phyloP scores from a whole-genome alignment of 2,329 filamentous ascomycete species.

The Dactylellina haptotyla region DNA sequence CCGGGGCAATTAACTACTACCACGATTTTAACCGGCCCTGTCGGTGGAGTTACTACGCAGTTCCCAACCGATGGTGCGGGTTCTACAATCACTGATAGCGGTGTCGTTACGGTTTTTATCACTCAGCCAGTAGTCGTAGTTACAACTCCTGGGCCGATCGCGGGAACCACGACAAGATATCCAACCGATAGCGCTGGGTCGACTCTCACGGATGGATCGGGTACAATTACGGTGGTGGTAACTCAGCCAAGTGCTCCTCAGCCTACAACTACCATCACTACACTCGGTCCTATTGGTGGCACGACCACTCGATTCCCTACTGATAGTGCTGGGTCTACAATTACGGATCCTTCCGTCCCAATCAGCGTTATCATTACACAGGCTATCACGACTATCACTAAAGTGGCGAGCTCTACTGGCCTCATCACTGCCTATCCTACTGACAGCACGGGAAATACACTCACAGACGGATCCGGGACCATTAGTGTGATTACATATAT shows the following conservation, averaged over 20 bases:
- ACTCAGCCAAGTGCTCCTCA: not conserved
- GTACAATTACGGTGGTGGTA: not conserved
- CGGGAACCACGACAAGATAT: not conserved
- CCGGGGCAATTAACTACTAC: too few species aligned
- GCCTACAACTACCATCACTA: not conserved
- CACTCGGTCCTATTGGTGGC: not conserved
- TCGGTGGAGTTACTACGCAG: not conserved
- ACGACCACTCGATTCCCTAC: too few species aligned
- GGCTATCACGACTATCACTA: too few species aligned
- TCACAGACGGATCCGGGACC: not conserved
- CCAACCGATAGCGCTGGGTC: not conserved
- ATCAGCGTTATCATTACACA: too few species aligned
- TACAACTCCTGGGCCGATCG: not conserved
- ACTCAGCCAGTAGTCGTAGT: conserved; percentile 1
- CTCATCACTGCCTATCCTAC: not conserved
- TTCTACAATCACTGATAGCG: not conserved
- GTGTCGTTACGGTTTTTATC: not conserved
- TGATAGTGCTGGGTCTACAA: too few species aligned
- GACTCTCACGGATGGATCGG: not conserved
- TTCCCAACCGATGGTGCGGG: not conserved
- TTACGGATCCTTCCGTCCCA: too few species aligned
- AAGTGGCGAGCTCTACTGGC: too few species aligned
- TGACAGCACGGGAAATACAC: not conserved
- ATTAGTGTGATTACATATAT: not conserved
- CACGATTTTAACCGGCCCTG: too few species aligned